Evolutionary conservation across 169 alveolate genomes (phyloP).

Genomic region (Eimeria mitis): DNA sequence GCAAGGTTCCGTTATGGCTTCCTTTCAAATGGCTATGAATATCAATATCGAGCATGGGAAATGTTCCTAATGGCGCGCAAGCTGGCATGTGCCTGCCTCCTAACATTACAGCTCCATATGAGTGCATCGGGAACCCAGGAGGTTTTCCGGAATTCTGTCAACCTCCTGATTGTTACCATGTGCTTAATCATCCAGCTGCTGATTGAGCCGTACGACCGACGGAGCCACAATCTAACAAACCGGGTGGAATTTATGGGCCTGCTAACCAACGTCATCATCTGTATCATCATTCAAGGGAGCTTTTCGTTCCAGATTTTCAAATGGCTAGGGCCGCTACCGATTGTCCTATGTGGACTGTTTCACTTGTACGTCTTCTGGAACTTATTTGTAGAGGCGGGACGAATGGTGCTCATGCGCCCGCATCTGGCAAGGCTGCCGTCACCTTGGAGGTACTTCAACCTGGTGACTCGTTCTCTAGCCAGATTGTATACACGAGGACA

Average conservation of each 20-base stretch:
- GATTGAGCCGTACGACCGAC: constrained; percentile 81
- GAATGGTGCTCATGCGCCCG: constrained; percentile 84
- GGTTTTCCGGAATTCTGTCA: constrained; percentile 78
- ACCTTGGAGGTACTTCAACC: constrained; percentile 82
- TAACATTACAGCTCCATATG: constrained; percentile 71
- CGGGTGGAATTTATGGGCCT: constrained; percentile 80
- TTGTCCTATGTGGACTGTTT: constrained; percentile 44
- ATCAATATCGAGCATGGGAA: constrained; percentile 80
- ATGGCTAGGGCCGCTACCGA: constrained; percentile 80
- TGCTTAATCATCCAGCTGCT: constrained; percentile 71
- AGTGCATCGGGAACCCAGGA: constrained; percentile 79
- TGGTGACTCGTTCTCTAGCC: constrained; percentile 80
- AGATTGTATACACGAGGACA: constrained; percentile 80
- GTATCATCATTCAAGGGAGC: constrained; percentile 81
- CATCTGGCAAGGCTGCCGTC: constrained; percentile 77
- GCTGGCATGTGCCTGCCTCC: constrained; percentile 55
- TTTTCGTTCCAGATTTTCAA: constrained; percentile 71
- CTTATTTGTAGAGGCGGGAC: constrained; percentile 83
- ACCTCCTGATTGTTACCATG: constrained; percentile 67
- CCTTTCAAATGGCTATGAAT: constrained; percentile 78
- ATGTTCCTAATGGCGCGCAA: constrained; percentile 74
- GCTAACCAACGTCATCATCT: constrained; percentile 70
- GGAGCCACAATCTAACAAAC: constrained; percentile 81
- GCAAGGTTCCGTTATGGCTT: constrained; percentile 74
- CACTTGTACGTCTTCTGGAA: constrained; percentile 82